Conservation (phyloP, 2,329 filamentous ascomycete genomes). For the Fusarium torulosum region DNA sequence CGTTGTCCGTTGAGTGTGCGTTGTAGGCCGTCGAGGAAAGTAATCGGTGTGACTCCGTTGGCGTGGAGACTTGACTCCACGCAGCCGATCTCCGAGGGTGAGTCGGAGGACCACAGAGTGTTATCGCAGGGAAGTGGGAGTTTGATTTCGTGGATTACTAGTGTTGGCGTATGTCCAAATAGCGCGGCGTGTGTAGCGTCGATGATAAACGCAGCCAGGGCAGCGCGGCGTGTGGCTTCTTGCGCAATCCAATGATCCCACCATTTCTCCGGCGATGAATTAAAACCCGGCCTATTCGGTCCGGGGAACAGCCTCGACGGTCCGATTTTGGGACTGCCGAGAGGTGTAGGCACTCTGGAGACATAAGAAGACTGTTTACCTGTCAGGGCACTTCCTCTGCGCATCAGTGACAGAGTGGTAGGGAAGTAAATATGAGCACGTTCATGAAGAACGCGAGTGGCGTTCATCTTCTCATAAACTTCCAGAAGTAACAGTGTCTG, state of each 20-base stretch:
- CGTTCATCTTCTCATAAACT: slow-evolving; percentile 48
- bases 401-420: slow-evolving; percentile 47
- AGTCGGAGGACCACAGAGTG: slow-evolving; percentile 48
- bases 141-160: slow-evolving; percentile 49
- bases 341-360: slow-evolving; percentile 43
- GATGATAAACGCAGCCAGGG: slow-evolving; percentile 47
- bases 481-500: slow-evolving; percentile 47
- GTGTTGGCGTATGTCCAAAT: slow-evolving; percentile 48
- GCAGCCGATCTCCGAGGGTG: slow-evolving; percentile 48
- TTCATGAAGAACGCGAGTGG: slow-evolving; percentile 47
- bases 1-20: slow-evolving; percentile 46
- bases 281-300: slow-evolving; percentile 33
- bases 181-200: slow-evolving; percentile 48
- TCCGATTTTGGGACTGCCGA: slow-evolving; percentile 42
- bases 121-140: slow-evolving; percentile 48
- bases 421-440: slow-evolving; percentile 50
- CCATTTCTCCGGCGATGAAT: slow-evolving; percentile 47
- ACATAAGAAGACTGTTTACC: slow-evolving; percentile 48
- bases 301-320: slow-evolving; percentile 24
- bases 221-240: slow-evolving; percentile 48
- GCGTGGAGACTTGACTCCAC: slow-evolving; percentile 49
- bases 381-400: slow-evolving; percentile 46
- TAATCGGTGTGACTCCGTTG: slow-evolving; percentile 46
- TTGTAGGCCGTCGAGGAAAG: slow-evolving; percentile 47
- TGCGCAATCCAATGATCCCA: slow-evolving; percentile 51